These are phyloP conservation scores for Alternaria triticimaculans DNA, from an alignment of 2,329 filamentous ascomycete species.

Conservation along the genomic window DNA sequence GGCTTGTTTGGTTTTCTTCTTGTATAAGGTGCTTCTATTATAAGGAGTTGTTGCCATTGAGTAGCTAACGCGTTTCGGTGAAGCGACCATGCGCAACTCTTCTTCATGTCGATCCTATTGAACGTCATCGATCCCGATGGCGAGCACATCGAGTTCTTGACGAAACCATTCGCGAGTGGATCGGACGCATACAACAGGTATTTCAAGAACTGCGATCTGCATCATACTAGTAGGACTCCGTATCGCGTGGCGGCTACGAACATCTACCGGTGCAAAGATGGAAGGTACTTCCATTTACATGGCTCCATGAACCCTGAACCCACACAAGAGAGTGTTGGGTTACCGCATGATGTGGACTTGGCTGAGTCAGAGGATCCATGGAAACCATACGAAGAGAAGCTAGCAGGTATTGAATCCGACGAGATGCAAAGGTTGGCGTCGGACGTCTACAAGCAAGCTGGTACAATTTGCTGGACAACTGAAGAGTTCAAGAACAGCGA, in stretches of 20 bases:
- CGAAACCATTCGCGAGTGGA: conserved; percentile 18
- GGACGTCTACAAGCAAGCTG: conserved; percentile 51
- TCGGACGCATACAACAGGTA: conserved; percentile 23
- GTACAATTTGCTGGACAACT: conserved; percentile 48
- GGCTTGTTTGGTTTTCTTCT: too few relatives aligned
- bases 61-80: background rate
- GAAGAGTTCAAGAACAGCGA: conserved; percentile 50
- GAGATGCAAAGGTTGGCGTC: conserved; percentile 47
- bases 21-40: too few relatives aligned
- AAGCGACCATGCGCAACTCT: conserved; percentile 52
- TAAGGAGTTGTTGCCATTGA: conserved; percentile 22
- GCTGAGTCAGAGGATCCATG: conserved; percentile 37
- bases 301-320: conserved; percentile 57
- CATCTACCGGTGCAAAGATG: conserved; percentile 57
- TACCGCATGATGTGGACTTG: conserved; percentile 42
- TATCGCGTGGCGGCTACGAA: conserved; percentile 51
- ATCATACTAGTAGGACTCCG: conserved; percentile 18
- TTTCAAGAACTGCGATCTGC: conserved; percentile 38
- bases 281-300: conserved; percentile 56
- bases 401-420: conserved; percentile 41
- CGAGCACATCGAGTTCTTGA: conserved; percentile 21
- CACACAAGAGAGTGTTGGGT: conserved; percentile 46
- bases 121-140: conserved; percentile 46
- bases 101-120: conserved; percentile 52
- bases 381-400: conserved; percentile 43